Base-by-base conservation (phyloP, 2,329 filamentous ascomycete species). In the Shiraia sp. region DNA sequence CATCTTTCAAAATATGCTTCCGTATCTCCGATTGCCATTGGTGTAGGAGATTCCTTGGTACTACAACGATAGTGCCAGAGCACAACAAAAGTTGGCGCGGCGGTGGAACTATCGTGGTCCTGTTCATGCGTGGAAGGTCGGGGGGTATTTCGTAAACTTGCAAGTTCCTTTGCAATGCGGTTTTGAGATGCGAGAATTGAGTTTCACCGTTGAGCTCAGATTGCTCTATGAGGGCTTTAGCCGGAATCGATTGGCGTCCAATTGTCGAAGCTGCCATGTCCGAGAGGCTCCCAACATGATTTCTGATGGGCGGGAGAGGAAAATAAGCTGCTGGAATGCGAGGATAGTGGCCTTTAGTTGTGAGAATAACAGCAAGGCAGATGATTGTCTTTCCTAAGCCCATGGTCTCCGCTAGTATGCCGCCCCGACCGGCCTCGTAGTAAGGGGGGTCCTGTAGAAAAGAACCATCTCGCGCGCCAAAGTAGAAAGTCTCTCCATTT, bases 331-430 rank as follows among this genome's bases (percentile, higher is more conserved):
- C 77, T 2, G 91, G 86, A 3, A 86, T 79, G 13, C 76, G 71
- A 4, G 88, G 80, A 9, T 83, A 79, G 47, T 91, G 79, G 23
- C 83, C 75, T 55, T 80, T 83, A 0, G 89, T 95, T 2, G 89
- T 85, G 17, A 95, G 74, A 27, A 96, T 73, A n/a, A 77, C 58
- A 4, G 76, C 66, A 2, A 97, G 72, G 50, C 87, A 92, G 9
- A 96, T 95, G 17, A 96, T 71, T 0, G 92, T 96, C 72, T 96
- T 97, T 0, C 92, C 91, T 32, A 75, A 72, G 22, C 78, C 78
- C 87, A 91, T 91, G 50, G 88, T 85, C 61, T 93, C 88, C 0
- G 87, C 87, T 10, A 90, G 72, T 10, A 92, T 86, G 2, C 90
- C 92, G 24, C 91, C 90, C 43, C 79, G 77, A 4, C 85, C 79